Conservation (phyloP, 768 basidiomycete genomes). For the Phlegmacium glaucopus region DNA sequence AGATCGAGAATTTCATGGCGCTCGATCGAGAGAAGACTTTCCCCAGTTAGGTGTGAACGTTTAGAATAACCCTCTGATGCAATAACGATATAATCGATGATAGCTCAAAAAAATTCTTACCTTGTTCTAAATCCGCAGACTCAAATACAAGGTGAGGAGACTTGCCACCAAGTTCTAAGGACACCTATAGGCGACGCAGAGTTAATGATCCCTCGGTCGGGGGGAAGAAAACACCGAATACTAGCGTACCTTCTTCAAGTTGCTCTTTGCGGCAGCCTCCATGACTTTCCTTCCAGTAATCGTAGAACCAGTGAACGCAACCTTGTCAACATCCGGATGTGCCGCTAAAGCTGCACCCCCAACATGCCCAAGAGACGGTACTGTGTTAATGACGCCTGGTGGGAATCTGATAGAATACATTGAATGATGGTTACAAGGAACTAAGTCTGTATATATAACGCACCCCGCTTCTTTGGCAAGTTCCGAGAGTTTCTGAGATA, state of each 20-base stretch:
- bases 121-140: constrained; percentile 87
- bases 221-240: not conserved
- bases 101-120: constrained; percentile 25
- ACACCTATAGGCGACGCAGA: constrained; percentile 47
- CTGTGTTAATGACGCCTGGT: constrained; percentile 85
- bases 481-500: constrained; percentile 70
- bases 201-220: too few species aligned
- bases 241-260: constrained; percentile 77
- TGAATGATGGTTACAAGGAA: constrained; percentile 9
- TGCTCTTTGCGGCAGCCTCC: constrained; percentile 89
- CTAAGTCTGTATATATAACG: constrained; percentile 11
- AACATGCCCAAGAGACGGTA: constrained; percentile 76
- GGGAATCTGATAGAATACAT: constrained; percentile 58
- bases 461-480: constrained; percentile 84
- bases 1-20: too few species aligned
- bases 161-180: constrained; percentile 93
- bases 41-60: too few species aligned
- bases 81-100: not conserved
- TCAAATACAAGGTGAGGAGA: constrained; percentile 88
- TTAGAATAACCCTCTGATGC: too few species aligned
- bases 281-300: constrained; percentile 86
- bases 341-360: constrained; percentile 83
- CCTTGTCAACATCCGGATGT: constrained; percentile 87
- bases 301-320: constrained; percentile 95
- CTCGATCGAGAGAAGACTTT: too few species aligned